phyloP scores from a whole-genome alignment of 345 rosid species.

The Citrus glauca region DNA sequence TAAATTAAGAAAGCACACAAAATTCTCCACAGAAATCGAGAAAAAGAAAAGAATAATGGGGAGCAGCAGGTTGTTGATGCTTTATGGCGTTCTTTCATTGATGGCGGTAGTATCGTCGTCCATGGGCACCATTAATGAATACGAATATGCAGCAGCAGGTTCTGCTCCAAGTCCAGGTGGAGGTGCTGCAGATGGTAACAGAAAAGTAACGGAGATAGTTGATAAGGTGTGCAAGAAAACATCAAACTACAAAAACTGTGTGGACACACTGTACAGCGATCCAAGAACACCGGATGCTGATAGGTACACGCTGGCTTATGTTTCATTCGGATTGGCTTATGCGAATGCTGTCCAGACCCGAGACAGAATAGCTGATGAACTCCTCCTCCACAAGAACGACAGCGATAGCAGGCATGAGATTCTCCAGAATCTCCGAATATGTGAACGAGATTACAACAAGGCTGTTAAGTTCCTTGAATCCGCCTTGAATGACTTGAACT shows the following conservation, averaged over 20 bases:
- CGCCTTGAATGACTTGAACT: slow-evolving; percentile 20
- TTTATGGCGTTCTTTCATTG: too few species aligned
- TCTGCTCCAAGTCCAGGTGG: too few species aligned
- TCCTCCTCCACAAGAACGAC: too few species aligned
- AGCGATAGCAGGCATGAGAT: too few species aligned
- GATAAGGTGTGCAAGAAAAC: not conserved
- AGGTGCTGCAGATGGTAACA: too few species aligned
- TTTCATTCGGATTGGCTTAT: slow-evolving; percentile 20
- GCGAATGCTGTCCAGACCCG: slow-evolving; percentile 13
- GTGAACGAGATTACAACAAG: slow-evolving; percentile 9
- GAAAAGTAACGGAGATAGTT: not conserved
- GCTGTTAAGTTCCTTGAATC: not conserved
- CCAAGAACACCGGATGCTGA: slow-evolving; percentile 10
- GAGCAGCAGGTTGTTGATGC: too few species aligned
- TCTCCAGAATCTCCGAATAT: slow-evolving; percentile 8
- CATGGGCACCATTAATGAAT: too few species aligned
- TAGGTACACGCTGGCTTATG: not conserved
- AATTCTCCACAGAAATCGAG: too few species aligned
- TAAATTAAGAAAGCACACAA: too few species aligned
- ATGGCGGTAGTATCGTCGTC: too few species aligned
- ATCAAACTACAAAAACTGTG: slow-evolving; percentile 21
- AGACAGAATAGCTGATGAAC: not conserved
- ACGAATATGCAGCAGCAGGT: too few species aligned
- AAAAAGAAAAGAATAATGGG: too few species aligned
- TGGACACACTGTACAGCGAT: slow-evolving; percentile 15